Evolutionary conservation across 441 rosid species (phyloP).

Genomic region (Brassica balearica): DNA sequence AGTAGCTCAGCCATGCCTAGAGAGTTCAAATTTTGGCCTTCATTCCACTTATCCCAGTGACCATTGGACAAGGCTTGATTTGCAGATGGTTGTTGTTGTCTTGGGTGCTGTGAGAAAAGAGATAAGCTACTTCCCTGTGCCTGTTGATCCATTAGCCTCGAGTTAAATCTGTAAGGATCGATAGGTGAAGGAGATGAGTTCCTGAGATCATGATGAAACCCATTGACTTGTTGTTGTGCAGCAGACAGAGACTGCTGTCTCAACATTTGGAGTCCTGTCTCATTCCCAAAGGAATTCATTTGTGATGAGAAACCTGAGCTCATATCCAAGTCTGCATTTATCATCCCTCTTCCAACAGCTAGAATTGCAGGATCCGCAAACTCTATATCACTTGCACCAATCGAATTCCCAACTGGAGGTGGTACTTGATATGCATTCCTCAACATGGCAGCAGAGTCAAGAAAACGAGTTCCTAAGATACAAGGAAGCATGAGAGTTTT

Average conservation of each 20-base stretch:
- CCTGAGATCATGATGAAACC: constrained; percentile 62
- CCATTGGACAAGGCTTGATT: constrained; percentile 73
- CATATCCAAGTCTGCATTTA: constrained; percentile 63
- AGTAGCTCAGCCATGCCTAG: constrained; percentile 69
- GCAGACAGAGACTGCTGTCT: constrained; percentile 72
- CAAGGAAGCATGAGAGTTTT: constrained; percentile 9
- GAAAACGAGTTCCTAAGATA: constrained; percentile 57
- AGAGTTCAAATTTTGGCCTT: constrained; percentile 65
- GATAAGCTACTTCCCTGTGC: constrained; percentile 61
- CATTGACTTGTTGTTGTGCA: constrained; percentile 53
- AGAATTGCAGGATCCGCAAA: constrained; percentile 95
- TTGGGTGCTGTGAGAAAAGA: constrained; percentile 58
- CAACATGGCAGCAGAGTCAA: constrained; percentile 47
- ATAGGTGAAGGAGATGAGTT: constrained; percentile 54
- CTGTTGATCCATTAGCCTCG: constrained; percentile 70
- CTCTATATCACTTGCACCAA: constrained; percentile 67
- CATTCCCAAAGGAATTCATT: constrained; percentile 62
- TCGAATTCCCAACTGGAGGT: constrained; percentile 52
- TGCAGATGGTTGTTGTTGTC: constrained; percentile 65
- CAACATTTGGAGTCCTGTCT: constrained; percentile 68
- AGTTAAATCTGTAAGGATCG: constrained; percentile 68
- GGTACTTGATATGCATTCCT: constrained; percentile 64
- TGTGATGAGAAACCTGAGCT: constrained; percentile 65
- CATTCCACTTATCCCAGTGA: constrained; percentile 84
- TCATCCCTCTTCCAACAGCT: constrained; percentile 93